Percentiles rank a stretch among this genome's conserved stretches.
Conservation (phyloP, 2,329 filamentous ascomycete genomes). For the Aurifilum marmelostoma region DNA sequence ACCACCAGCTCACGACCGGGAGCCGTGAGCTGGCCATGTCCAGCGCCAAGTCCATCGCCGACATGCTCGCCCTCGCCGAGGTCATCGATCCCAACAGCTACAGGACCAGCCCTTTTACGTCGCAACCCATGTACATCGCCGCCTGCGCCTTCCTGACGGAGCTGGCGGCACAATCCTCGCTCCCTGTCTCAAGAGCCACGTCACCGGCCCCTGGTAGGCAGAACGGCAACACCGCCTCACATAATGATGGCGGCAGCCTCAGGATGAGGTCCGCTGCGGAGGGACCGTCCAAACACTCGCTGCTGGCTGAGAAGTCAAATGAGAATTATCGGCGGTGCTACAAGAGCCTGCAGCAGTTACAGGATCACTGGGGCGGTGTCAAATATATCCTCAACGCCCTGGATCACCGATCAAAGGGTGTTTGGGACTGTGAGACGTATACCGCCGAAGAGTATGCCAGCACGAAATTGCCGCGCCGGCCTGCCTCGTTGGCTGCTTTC, state of each 20-base stretch:
- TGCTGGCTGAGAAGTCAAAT: slow-evolving; percentile 79
- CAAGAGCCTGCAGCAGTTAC: slow-evolving; percentile 78
- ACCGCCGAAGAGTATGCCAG: slow-evolving; percentile 78
- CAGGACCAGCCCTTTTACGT: slow-evolving; percentile 85
- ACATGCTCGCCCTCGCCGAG: slow-evolving; percentile 85
- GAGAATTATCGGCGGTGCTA: slow-evolving; percentile 89
- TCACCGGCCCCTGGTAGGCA: slow-evolving; percentile 47
- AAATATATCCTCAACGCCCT: slow-evolving; percentile 85
- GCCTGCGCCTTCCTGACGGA: slow-evolving; percentile 89
- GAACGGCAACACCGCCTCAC: slow-evolving; percentile 1
- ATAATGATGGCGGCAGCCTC: neutral
- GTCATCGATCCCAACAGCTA: slow-evolving; percentile 84
- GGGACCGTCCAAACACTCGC: slow-evolving; percentile 65
- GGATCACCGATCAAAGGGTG: slow-evolving; percentile 85
- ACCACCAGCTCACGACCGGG: slow-evolving; percentile 75
- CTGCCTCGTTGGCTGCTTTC: slow-evolving; percentile 49
- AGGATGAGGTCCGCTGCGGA: slow-evolving; percentile 29
- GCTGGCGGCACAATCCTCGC: slow-evolving; percentile 71
- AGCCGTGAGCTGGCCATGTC: slow-evolving; percentile 84
- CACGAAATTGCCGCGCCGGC: slow-evolving; percentile 56
- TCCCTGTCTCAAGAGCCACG: slow-evolving; percentile 63
- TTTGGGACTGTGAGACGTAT: slow-evolving; percentile 74
- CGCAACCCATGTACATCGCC: slow-evolving; percentile 89
- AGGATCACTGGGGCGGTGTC: slow-evolving; percentile 83
- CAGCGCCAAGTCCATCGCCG: slow-evolving; percentile 87